These are phyloP conservation scores for Panicum hallii DNA, from an alignment of 202 grass and related monocot species.

Conservation along the genomic window DNA sequence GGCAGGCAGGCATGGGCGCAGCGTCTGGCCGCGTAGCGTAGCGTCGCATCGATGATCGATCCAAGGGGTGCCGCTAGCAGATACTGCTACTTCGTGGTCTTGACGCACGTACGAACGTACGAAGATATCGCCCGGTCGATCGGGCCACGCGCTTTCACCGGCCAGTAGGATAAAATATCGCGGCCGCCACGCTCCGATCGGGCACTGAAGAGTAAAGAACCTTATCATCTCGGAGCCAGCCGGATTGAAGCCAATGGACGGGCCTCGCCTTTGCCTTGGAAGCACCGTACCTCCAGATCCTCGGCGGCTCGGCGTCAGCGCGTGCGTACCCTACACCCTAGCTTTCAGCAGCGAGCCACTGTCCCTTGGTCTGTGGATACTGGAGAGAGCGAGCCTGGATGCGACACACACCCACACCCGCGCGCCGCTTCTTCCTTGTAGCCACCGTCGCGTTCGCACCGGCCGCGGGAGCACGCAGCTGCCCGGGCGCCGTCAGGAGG, in stretches of 20 bases:
- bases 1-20: too few species aligned
- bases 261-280: too few species aligned
- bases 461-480: too few species aligned
- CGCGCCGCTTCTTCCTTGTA: neutral
- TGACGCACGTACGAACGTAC: neutral
- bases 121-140: neutral
- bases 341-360: too few species aligned
- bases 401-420: too few species aligned
- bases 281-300: too few species aligned
- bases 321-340: neutral
- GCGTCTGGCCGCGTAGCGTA: too few species aligned
- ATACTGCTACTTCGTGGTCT: neutral
- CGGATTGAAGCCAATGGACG: neutral
- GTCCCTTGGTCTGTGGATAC: too few species aligned
- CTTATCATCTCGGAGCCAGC: neutral
- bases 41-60: too few species aligned
- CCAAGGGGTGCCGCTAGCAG: too few species aligned
- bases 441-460: neutral
- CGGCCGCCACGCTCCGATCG: neutral
- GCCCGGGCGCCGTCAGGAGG: neutral
- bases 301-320: neutral
- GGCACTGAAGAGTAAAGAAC: neutral
- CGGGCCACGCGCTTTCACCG: conserved; percentile 17
- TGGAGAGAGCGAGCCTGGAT: too few species aligned
- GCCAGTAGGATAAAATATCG: neutral